Percentiles rank a stretch among this genome's conserved stretches.
phyloP scores from a whole-genome alignment of 2,329 filamentous ascomycete species.

The Claviceps purpurea region DNA sequence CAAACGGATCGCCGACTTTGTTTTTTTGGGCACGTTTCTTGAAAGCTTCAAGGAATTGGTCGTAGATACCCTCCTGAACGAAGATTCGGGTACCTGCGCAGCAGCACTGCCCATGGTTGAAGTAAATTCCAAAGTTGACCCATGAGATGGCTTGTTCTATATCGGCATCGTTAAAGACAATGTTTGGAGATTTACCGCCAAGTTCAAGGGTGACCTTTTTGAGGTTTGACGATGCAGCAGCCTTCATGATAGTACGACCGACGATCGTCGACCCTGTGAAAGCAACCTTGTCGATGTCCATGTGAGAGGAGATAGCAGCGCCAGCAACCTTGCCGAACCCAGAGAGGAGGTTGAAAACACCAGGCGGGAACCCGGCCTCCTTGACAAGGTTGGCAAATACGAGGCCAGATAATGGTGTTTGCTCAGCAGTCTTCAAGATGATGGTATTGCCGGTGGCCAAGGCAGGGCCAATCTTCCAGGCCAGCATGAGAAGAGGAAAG shows the following conservation, averaged over 20 bases:
- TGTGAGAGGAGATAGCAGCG: constrained; percentile 61
- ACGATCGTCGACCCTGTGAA: constrained; percentile 68
- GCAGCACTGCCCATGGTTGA: constrained; percentile 52
- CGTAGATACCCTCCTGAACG: constrained; percentile 77
- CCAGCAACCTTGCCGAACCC: constrained; percentile 69
- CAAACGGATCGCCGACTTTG: constrained; percentile 74
- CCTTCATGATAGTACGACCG: constrained; percentile 68
- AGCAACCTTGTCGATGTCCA: constrained; percentile 72
- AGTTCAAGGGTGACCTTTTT: constrained; percentile 76
- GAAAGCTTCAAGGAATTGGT: constrained; percentile 72
- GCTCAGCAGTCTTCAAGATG: constrained; percentile 63
- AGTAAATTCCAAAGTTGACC: constrained; percentile 61
- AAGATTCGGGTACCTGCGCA: constrained; percentile 74
- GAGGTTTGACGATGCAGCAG: constrained; percentile 61
- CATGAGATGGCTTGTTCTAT: constrained; percentile 65
- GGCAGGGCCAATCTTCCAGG: constrained; percentile 71
- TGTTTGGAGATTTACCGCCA: constrained; percentile 70
- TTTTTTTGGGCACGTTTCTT: constrained; percentile 63
- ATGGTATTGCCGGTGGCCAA: constrained; percentile 60
- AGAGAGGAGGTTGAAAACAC: constrained; percentile 65
- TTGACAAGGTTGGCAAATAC: constrained; percentile 52
- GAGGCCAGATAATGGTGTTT: constrained; percentile 59
- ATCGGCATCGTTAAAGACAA: constrained; percentile 65
- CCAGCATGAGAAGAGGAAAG: constrained; percentile 68
- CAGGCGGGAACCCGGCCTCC: constrained; percentile 66